These are phyloP conservation scores for Alliaria petiolata DNA, from an alignment of 345 rosid genomes.

Conservation along the genomic window DNA sequence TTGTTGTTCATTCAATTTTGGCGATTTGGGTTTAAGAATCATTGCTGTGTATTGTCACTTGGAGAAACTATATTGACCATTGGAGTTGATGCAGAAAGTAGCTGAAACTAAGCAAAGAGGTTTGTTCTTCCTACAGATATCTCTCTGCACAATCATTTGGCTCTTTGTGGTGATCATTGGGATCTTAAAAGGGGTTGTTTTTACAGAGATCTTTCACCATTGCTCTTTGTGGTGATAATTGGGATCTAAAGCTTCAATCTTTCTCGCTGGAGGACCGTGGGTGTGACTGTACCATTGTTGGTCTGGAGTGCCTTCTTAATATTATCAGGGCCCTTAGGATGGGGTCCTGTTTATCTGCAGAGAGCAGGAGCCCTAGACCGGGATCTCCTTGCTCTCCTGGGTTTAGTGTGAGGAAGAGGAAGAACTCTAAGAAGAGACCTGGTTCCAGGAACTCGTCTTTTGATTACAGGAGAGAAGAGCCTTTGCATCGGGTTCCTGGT, in stretches of 20 bases:
- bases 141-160: background rate
- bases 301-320: conserved; percentile 90
- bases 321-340: conserved; percentile 98
- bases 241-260: conserved; percentile 56
- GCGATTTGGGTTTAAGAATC: conserved; percentile 8
- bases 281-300: conserved; percentile 54
- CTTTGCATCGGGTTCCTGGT: conserved; percentile 70
- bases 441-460: conserved; percentile 64
- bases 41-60: background rate
- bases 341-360: conserved; percentile 99
- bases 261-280: conserved; percentile 58
- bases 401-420: conserved; percentile 59
- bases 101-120: conserved; percentile 2
- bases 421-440: conserved; percentile 48
- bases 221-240: conserved; percentile 19
- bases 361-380: conserved; percentile 86
- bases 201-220: conserved; percentile 21
- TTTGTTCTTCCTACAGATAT: background rate
- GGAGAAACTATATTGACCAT: too few relatives aligned
- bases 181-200: background rate
- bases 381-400: conserved; percentile 78
- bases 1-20: conserved; percentile 16
- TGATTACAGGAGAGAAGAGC: conserved; percentile 64
- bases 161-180: conserved; percentile 13
- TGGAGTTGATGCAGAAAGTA: conserved; percentile 3